Base-by-base conservation (phyloP, 1,139 yeast species). In the Hemisphaericaspora xylanilytica region DNA sequence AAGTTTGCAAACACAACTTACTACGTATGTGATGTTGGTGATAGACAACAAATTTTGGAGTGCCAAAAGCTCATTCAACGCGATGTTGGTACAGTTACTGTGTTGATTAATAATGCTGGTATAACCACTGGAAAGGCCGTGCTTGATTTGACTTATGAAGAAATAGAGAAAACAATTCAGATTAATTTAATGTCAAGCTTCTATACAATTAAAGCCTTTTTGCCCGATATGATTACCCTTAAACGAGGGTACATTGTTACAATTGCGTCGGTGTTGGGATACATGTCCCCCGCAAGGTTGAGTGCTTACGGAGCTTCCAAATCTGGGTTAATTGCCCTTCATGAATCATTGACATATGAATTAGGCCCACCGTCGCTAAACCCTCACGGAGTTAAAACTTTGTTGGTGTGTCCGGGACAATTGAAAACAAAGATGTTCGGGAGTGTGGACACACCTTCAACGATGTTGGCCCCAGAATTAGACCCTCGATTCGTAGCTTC, bases 241-340 rank as follows among this genome's bases (percentile, higher is more conserved):
- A 67, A 71, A 39, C 66, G 94, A 31, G 96, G 97, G 0, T 86
- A 82, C 55, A 72, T 92, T 13, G 79, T 90, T 21, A 85, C 90
- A 3, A 67, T 90, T 26, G 88, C 92, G 0, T 86, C 96, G 0
- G 87, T 87, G 0, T 66, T 90, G 40, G 97, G 96, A 0, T 81
- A 84, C 46, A 72, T 85, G 70, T 76, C 95, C 0, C 97, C 97
- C 0, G 92, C 96, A 5, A 67, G 82, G 25, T 66, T 87, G 40
- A 77, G 85, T 48, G 86, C 86, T 0, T 90, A 90, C 52, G 96
- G 96, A 0, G 96, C 97, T 0, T 78, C 95, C 7, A 90, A 90
- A 58, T 83, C 95, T 0, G 97, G 95, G 0, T 60, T 87, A 22
- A 75, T 90, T 38, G 89, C 94, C 0, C 63, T 89, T 33, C 97